phyloP scores from a whole-genome alignment of 192 early-diverging fungal genomes.

The Backusella parvicylindrica region DNA sequence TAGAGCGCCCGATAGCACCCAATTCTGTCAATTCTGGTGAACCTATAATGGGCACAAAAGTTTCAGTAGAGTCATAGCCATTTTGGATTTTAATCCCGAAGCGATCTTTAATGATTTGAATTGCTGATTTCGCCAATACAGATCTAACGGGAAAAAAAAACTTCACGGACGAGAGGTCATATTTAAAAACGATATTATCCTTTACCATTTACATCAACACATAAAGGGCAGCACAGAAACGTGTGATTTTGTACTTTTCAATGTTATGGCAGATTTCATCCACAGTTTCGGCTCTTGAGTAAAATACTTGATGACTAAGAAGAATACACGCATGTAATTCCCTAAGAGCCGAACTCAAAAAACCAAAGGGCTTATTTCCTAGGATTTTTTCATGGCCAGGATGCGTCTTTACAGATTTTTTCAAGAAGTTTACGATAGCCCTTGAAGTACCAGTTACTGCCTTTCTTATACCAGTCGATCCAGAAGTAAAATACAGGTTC shows the following conservation, averaged over 20 bases:
- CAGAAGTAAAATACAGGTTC: background rate
- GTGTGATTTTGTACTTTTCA: background rate
- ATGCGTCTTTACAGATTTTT: background rate
- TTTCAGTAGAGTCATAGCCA: background rate
- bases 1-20: background rate
- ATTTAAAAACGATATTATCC: background rate
- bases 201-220: background rate
- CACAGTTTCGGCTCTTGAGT: background rate
- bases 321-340: background rate
- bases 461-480: background rate
- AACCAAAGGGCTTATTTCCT: background rate
- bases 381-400: background rate
- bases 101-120: background rate
- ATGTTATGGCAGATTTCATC: background rate
- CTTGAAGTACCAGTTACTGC: background rate
- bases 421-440: background rate
- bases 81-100: background rate
- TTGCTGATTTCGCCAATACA: background rate
- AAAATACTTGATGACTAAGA: background rate
- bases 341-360: background rate
- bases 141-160: background rate
- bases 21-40: background rate
- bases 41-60: background rate
- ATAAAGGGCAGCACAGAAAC: background rate
- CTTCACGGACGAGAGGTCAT: background rate